Conservation (phyloP, 768 basidiomycete genomes). For the Lactarius sanguifluus region DNA sequence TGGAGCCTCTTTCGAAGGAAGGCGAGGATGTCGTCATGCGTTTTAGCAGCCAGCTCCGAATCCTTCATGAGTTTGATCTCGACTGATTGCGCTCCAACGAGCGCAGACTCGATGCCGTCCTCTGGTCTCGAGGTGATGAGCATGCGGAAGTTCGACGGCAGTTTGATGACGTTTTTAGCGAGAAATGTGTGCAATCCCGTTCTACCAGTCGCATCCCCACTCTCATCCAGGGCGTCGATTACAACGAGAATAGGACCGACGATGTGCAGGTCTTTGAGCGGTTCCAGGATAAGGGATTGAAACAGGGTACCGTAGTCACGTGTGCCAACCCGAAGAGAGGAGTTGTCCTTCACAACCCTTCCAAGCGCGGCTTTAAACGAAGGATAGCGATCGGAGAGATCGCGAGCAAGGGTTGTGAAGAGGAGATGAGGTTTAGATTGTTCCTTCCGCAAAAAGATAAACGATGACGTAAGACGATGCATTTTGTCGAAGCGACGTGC, state of each 20-base stretch:
- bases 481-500: not conserved
- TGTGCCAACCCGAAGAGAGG: not conserved
- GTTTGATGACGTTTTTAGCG: not conserved
- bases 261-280: not conserved
- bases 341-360: not conserved
- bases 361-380: not conserved
- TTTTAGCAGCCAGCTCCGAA: not conserved
- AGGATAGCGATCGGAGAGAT: not conserved
- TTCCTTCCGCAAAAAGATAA: not conserved
- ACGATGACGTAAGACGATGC: not conserved
- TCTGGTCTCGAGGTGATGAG: not conserved
- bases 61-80: not conserved
- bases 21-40: not conserved
- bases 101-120: not conserved
- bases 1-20: not conserved
- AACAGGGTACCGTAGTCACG: not conserved
- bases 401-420: not conserved
- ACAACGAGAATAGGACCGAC: not conserved
- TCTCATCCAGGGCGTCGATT: not conserved
- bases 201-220: not conserved
- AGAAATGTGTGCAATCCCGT: not conserved
- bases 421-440: not conserved
- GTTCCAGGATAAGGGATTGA: constrained; percentile 1
- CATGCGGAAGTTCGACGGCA: not conserved
- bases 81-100: not conserved